Evolutionary conservation across 2,329 filamentous ascomycete genomes (phyloP).

Genomic region (Diaporthe vexans): DNA sequence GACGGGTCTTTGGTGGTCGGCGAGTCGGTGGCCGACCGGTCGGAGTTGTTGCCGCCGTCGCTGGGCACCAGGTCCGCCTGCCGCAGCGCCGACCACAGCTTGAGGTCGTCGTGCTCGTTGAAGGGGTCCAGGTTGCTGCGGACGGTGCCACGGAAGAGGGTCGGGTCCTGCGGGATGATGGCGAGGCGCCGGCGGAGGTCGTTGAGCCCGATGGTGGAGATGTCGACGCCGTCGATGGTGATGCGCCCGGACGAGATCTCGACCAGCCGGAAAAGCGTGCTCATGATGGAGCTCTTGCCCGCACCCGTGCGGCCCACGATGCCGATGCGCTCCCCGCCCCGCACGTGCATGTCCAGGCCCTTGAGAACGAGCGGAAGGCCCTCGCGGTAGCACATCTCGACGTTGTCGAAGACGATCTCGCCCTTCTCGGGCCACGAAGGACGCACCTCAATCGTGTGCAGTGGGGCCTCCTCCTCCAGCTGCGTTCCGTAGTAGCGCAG

Average conservation of each 20-base stretch:
- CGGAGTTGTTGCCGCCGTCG: slow-evolving; percentile 42
- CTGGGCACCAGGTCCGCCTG: slow-evolving; percentile 79
- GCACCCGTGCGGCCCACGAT: slow-evolving; percentile 76
- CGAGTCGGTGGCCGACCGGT: slow-evolving; percentile 45
- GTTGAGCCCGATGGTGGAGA: slow-evolving; percentile 70
- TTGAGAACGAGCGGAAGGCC: slow-evolving; percentile 81
- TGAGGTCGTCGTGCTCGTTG: slow-evolving; percentile 81
- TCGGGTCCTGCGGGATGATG: slow-evolving; percentile 78
- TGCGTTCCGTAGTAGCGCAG: slow-evolving; percentile 89
- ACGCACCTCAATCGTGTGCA: slow-evolving; percentile 81
- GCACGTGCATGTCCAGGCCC: slow-evolving; percentile 79
- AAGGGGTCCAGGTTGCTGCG: slow-evolving; percentile 87
- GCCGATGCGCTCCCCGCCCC: slow-evolving; percentile 83
- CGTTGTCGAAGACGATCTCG: slow-evolving; percentile 81
- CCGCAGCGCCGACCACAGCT: slow-evolving; percentile 82
- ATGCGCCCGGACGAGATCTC: slow-evolving; percentile 59
- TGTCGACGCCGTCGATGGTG: slow-evolving; percentile 64
- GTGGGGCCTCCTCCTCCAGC: slow-evolving; percentile 89
- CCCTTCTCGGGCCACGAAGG: slow-evolving; percentile 88
- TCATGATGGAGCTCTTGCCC: slow-evolving; percentile 76
- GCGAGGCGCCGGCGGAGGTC: slow-evolving; percentile 72
- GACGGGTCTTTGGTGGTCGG: slow-evolving; percentile 50
- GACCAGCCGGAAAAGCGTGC: slow-evolving; percentile 72
- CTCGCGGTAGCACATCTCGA: slow-evolving; percentile 83
- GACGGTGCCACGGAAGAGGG: slow-evolving; percentile 79